Evolutionary conservation across 306 rosid species (phyloP).

Genomic region (Begonia peltatifolia): DNA sequence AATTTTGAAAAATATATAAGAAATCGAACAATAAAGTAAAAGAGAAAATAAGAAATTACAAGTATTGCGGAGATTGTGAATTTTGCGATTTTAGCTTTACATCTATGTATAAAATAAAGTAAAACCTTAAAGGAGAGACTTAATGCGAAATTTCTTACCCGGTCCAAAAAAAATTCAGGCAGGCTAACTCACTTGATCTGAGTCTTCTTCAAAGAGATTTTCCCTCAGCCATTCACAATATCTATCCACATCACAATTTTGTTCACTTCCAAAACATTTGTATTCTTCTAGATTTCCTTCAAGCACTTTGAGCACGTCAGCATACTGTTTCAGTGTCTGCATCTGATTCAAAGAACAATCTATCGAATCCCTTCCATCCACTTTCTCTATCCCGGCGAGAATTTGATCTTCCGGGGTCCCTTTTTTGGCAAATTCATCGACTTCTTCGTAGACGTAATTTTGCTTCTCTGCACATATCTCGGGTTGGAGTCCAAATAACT

Average conservation of each 20-base stretch:
- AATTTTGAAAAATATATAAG: too few species aligned
- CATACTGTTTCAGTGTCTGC: background rate
- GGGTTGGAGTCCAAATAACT: background rate
- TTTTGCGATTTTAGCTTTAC: too few species aligned
- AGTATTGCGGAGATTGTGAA: too few species aligned
- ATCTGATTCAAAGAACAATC: background rate
- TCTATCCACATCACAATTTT: constrained; percentile 4
- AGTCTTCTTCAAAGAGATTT: background rate
- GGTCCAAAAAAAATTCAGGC: too few species aligned
- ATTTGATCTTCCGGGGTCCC: background rate
- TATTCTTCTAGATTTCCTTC: constrained; percentile 14
- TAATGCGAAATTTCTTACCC: too few species aligned
- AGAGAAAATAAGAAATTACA: too few species aligned
- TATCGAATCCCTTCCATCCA: background rate
- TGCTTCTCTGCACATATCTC: background rate
- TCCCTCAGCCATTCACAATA: constrained; percentile 3
- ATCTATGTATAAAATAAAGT: too few species aligned
- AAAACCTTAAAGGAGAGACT: too few species aligned
- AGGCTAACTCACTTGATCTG: too few species aligned
- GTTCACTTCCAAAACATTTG: constrained; percentile 2
- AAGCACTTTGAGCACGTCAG: constrained; percentile 8
- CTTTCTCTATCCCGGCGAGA: too few species aligned
- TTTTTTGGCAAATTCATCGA: too few species aligned
- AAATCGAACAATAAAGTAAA: too few species aligned
- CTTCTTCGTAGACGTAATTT: background rate